Conservation (phyloP, 371 early-diverging fungal species). For the Catenaria anguillulae region DNA sequence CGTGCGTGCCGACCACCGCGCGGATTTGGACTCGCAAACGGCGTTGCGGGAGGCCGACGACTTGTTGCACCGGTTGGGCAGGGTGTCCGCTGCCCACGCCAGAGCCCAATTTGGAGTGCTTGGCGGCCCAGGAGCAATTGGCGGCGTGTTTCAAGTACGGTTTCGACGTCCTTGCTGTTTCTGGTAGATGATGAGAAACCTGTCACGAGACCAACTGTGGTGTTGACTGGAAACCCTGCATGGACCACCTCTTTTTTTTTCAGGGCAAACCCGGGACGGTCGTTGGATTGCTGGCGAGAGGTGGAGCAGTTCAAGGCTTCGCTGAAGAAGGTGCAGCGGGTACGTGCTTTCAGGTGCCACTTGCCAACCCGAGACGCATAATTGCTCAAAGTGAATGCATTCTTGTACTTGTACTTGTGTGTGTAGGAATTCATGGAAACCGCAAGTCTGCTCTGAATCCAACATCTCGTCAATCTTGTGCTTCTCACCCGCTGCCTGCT, state of each 20-base stretch:
- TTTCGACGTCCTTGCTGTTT: no score
- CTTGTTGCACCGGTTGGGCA: not conserved
- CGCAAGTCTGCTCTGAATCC: no score
- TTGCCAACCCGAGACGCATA: no score
- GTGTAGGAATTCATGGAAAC: no score
- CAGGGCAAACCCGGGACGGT: slow-evolving; percentile 30
- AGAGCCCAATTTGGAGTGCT: not conserved
- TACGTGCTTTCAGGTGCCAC: not conserved
- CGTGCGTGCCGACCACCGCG: not conserved
- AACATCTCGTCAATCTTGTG: no score
- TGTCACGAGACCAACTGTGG: no score
- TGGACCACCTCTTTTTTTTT: no score
- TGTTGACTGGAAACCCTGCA: no score
- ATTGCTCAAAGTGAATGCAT: no score
- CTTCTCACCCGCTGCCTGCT: no score
- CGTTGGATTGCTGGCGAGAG: slow-evolving; percentile 53
- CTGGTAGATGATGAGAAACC: no score
- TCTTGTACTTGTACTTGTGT: no score
- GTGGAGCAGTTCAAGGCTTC: slow-evolving; percentile 43
- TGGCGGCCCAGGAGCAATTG: not conserved
- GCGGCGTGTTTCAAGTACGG: not conserved
- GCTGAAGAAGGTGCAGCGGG: slow-evolving; percentile 37
- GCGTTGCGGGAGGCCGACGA: slow-evolving; percentile 2
- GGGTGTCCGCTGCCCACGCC: not conserved
- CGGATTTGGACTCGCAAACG: not conserved